Conservation (phyloP, 495 filamentous ascomycete species). For the Penicillium pulvis region DNA sequence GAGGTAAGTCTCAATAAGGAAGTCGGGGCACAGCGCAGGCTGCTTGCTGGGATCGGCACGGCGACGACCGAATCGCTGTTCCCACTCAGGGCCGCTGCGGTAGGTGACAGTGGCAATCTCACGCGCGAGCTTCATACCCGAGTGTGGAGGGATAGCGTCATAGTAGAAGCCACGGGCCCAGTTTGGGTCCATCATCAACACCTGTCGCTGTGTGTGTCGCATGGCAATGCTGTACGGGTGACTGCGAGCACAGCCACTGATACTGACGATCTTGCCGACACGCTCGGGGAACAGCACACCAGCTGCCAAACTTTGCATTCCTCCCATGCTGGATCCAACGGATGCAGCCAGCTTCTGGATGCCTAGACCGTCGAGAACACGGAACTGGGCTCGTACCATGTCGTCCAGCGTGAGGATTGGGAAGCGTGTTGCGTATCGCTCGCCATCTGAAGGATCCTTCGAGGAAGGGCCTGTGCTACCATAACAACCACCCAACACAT, state of each 20-base stretch:
- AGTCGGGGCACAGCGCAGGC: conserved; percentile 93
- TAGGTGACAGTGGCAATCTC: conserved; percentile 99
- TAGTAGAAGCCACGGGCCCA: conserved; percentile 99
- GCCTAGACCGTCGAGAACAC: conserved; percentile 77
- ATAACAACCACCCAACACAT: conserved; percentile 95
- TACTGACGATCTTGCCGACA: conserved; percentile 79
- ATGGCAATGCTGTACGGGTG: conserved; percentile 99
- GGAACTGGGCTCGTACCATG: conserved; percentile 96
- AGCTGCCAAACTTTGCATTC: conserved; percentile 93
- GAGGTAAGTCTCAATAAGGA: conserved; percentile 96
- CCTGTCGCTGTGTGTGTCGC: conserved; percentile 97
- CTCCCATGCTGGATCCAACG: conserved; percentile 96
- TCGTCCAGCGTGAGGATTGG: conserved; percentile 96
- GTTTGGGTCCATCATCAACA: conserved; percentile 97
- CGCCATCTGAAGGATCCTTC: conserved; percentile 83
- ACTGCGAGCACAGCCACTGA: conserved; percentile 91
- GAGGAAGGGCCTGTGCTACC: conserved; percentile 91
- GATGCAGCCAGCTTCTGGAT: conserved; percentile 86
- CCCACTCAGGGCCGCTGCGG: conserved; percentile 96
- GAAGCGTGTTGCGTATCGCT: conserved; percentile 92
- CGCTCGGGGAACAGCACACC: conserved; percentile 84
- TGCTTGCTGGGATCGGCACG: conserved; percentile 83
- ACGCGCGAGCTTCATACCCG: conserved; percentile 95
- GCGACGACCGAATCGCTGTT: conserved; percentile 86
- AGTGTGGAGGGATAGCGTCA: conserved; percentile 82